Conservation (phyloP, 768 basidiomycete genomes). For the Phanerodontia chrysosporium region DNA sequence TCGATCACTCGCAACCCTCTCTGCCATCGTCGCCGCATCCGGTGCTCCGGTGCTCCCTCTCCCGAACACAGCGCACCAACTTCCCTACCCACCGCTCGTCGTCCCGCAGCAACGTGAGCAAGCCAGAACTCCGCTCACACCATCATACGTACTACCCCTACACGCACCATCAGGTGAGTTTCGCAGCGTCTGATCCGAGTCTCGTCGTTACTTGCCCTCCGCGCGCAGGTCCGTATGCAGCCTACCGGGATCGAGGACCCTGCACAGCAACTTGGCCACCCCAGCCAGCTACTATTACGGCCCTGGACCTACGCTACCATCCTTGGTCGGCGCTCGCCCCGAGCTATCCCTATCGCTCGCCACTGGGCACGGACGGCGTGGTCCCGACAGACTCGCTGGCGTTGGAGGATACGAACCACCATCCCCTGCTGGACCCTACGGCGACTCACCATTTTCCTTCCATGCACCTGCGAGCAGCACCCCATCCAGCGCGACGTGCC, state of each 20-base stretch:
- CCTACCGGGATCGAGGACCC: conserved; percentile 49
- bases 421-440: conserved; percentile 25
- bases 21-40: conserved; percentile 72
- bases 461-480: conserved; percentile 52
- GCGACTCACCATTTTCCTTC: conserved; percentile 79
- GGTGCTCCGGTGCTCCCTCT: conserved; percentile 38
- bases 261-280: conserved; percentile 59
- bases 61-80: conserved; percentile 28
- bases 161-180: conserved; percentile 35
- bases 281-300: conserved; percentile 57
- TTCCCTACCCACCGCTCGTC: conserved; percentile 32
- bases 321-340: conserved; percentile 33
- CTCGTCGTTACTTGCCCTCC: not conserved
- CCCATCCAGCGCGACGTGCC: conserved; percentile 24
- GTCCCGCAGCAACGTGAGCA: conserved; percentile 33
- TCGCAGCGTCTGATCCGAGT: too few relatives aligned
- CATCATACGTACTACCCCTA: conserved; percentile 54
- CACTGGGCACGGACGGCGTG: conserved; percentile 32
- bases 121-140: conserved; percentile 26
- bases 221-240: conserved; percentile 10
- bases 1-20: conserved; percentile 67
- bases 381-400: conserved; percentile 11
- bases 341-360: conserved; percentile 35
- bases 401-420: conserved; percentile 27
- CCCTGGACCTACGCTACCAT: conserved; percentile 7